A percentile compares a stretch with the other conserved stretches of the same genome.
Evolutionary conservation across 2,329 filamentous ascomycete genomes (phyloP).

Genomic region (Aspergillus ustus): DNA sequence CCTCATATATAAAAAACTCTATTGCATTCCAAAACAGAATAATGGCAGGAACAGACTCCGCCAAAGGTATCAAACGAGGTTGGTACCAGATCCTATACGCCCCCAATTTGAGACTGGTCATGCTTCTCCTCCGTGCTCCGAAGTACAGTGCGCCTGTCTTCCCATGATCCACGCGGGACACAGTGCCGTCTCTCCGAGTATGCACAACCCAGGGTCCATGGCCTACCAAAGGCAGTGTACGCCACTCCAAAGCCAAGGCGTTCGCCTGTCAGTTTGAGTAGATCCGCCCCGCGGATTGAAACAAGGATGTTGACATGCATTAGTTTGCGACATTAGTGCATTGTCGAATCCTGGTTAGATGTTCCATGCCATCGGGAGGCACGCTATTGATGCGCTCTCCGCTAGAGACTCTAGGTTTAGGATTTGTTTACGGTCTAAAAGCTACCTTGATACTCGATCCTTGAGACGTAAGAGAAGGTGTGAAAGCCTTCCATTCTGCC

Average conservation of each 20-base stretch:
- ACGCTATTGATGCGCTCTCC: constrained; percentile 11
- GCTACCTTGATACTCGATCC: not conserved
- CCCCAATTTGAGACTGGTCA: not conserved
- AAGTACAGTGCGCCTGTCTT: not conserved
- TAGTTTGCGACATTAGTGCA: constrained; percentile 26
- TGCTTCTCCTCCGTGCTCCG: not conserved
- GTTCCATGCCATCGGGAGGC: constrained; percentile 21
- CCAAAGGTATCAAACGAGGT: not conserved
- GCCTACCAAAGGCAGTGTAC: not conserved
- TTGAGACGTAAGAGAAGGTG: not conserved
- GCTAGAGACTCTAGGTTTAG: not conserved
- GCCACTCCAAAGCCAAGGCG: not conserved
- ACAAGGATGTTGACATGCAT: constrained; percentile 21
- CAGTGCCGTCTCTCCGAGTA: not conserved
- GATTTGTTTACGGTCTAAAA: not conserved
- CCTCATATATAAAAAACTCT: not conserved
- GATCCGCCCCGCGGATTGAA: constrained; percentile 1
- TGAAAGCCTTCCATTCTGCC: not conserved
- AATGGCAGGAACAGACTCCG: not conserved
- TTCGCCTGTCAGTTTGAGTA: not conserved
- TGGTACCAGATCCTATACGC: not conserved
- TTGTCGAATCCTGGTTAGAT: constrained; percentile 22
- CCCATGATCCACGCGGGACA: not conserved
- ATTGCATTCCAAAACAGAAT: not conserved
- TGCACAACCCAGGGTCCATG: not conserved